Conservation (phyloP, 306 rosid species). For the Cucurbita maxima region DNA sequence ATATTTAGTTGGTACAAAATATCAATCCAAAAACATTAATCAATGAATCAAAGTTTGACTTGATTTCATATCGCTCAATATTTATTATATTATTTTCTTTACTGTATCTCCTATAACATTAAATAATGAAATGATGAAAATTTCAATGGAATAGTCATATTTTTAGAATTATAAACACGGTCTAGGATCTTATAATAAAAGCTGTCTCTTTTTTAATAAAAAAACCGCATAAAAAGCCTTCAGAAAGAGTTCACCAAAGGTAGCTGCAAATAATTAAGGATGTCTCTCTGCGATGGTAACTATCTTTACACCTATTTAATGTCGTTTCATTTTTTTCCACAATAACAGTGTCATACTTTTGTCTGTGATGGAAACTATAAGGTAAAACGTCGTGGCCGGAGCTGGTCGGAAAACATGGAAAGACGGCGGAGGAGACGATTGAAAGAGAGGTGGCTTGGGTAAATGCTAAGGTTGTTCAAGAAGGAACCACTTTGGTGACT, state of each 20-base stretch:
- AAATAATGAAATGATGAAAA: too few species aligned
- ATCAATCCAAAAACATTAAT: not conserved
- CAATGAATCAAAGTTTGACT: not conserved
- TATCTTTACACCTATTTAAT: not conserved
- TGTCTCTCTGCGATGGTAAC: not conserved
- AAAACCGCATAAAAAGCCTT: too few species aligned
- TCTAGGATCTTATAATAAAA: too few species aligned
- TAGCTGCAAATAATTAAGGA: not conserved
- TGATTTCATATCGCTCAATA: too few species aligned
- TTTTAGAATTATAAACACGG: not conserved
- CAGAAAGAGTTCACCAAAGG: not conserved
- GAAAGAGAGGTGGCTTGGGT: not conserved
- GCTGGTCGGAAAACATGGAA: not conserved
- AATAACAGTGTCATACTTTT: too few species aligned
- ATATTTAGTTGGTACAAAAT: not conserved
- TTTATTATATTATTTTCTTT: too few species aligned
- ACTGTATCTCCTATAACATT: too few species aligned
- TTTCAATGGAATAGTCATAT: not conserved
- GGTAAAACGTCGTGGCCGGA: not conserved
- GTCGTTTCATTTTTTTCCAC: too few species aligned
- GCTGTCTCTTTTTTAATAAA: too few species aligned
- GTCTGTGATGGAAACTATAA: not conserved
- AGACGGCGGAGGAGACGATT: not conserved
- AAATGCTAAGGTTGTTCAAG: not conserved
- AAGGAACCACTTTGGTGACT: not conserved